These are phyloP conservation scores for Cystobasidiaceae sp. DNA, from an alignment of 1,284 basidiomycete species.

Conservation along the genomic window DNA sequence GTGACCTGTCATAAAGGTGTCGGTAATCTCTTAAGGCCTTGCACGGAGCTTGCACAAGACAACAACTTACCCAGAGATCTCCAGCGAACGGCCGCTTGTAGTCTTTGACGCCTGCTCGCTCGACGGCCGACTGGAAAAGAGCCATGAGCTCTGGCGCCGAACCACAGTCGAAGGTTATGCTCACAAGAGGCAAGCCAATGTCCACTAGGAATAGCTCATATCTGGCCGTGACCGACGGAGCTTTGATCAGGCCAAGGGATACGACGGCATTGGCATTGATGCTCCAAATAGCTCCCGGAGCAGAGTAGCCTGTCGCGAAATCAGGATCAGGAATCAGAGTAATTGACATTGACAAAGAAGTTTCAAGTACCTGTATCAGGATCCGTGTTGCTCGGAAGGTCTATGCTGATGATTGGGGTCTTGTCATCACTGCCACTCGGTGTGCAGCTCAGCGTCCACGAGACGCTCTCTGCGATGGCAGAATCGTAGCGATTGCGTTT, in stretches of 20 bases:
- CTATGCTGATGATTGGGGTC: slow-evolving; percentile 20
- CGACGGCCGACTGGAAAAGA: slow-evolving; percentile 24
- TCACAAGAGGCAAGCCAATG: slow-evolving; percentile 19
- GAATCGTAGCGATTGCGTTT: slow-evolving; percentile 14
- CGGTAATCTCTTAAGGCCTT: background rate
- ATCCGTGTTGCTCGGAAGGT: slow-evolving; percentile 32
- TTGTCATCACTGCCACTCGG: background rate
- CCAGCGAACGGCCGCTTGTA: slow-evolving; percentile 17
- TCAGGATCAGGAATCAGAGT: background rate
- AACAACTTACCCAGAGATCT: slow-evolving; percentile 20
- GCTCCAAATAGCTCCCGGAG: slow-evolving; percentile 21
- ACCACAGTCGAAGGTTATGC: no score
- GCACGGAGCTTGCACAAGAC: no score
- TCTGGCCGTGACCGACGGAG: background rate
- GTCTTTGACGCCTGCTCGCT: slow-evolving; percentile 19
- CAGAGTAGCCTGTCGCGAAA: background rate
- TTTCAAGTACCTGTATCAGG: slow-evolving; percentile 20
- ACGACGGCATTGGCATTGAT: slow-evolving; percentile 16
- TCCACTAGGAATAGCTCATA: slow-evolving; percentile 17
- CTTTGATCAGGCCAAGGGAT: slow-evolving; percentile 20
- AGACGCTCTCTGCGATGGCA: slow-evolving; percentile 6
- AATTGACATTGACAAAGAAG: background rate
- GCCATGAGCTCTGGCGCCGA: no score
- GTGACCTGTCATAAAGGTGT: background rate
- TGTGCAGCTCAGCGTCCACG: slow-evolving; percentile 18